Conservation (phyloP, 2,329 filamentous ascomycete species). For the Fusarium pseudograminearum region DNA sequence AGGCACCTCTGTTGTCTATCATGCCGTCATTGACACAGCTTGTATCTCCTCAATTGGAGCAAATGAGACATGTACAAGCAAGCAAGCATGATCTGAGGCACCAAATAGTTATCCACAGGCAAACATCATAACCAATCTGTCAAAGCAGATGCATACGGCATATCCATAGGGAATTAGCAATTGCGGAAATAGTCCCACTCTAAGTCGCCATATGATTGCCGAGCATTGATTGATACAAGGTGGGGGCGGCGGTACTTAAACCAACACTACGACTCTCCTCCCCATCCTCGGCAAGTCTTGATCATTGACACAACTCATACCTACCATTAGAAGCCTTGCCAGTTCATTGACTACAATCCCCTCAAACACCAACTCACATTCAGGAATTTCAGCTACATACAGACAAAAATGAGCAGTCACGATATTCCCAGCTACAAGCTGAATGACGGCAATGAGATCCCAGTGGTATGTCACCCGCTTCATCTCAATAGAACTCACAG, state of each 20-base stretch:
- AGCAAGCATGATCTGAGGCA: background rate
- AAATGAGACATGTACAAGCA: background rate
- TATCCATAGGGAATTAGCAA: background rate
- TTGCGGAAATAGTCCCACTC: slow-evolving; percentile 1
- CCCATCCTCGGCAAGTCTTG: background rate
- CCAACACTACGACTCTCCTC: background rate
- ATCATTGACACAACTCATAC: background rate
- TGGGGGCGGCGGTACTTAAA: slow-evolving; percentile 3
- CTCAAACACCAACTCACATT: background rate
- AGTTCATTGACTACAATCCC: background rate
- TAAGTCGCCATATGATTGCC: background rate
- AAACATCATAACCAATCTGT: background rate
- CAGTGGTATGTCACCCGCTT: slow-evolving; percentile 64
- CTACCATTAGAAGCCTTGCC: background rate
- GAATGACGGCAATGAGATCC: slow-evolving; percentile 79
- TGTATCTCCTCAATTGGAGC: background rate
- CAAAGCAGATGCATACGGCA: background rate
- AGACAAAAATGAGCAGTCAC: slow-evolving; percentile 29
- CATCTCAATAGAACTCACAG: background rate
- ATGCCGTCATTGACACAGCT: background rate
- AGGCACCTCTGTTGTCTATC: background rate
- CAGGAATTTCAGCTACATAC: background rate
- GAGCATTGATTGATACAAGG: background rate
- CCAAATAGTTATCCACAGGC: background rate
- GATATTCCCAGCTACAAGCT: slow-evolving; percentile 72